phyloP scores from a whole-genome alignment of 495 filamentous ascomycete genomes.

The Staphylotrichum tortipilum region DNA sequence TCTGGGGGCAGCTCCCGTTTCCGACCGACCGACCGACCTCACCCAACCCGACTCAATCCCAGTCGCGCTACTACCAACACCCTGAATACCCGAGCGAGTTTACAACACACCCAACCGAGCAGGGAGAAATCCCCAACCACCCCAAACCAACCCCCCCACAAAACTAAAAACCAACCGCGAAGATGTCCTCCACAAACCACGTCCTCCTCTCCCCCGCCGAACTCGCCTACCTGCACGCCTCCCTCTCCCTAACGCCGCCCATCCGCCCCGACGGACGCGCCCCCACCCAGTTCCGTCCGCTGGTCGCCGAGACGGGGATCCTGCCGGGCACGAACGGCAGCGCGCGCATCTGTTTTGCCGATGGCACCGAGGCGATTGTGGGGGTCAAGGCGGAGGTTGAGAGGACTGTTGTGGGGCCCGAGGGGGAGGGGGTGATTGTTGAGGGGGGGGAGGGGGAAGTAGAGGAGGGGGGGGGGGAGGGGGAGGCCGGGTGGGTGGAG shows the following conservation, averaged over 20 bases:
- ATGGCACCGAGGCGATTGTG: slow-evolving; percentile 90
- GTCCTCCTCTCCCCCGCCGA: slow-evolving; percentile 84
- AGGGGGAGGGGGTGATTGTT: slow-evolving; percentile 14
- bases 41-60: no score
- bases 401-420: slow-evolving; percentile 42
- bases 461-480: slow-evolving; percentile 6
- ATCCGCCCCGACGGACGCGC: slow-evolving; percentile 83
- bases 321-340: slow-evolving; percentile 85
- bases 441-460: slow-evolving; percentile 20
- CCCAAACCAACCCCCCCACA: no score
- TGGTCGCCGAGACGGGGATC: slow-evolving; percentile 81
- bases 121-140: not conserved
- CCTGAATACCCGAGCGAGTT: no score
- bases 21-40: not conserved
- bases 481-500: slow-evolving; percentile 55
- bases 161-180: not conserved
- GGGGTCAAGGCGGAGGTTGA: slow-evolving; percentile 93
- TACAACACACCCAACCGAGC: no score
- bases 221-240: slow-evolving; percentile 88
- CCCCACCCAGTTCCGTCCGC: slow-evolving; percentile 78
- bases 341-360: slow-evolving; percentile 85
- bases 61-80: not conserved
- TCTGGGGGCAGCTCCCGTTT: no score
- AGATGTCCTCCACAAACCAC: slow-evolving; percentile 36
- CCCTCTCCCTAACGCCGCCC: slow-evolving; percentile 67